phyloP scores from a whole-genome alignment of 1,139 yeast species.

The Candida sanyaensis region DNA sequence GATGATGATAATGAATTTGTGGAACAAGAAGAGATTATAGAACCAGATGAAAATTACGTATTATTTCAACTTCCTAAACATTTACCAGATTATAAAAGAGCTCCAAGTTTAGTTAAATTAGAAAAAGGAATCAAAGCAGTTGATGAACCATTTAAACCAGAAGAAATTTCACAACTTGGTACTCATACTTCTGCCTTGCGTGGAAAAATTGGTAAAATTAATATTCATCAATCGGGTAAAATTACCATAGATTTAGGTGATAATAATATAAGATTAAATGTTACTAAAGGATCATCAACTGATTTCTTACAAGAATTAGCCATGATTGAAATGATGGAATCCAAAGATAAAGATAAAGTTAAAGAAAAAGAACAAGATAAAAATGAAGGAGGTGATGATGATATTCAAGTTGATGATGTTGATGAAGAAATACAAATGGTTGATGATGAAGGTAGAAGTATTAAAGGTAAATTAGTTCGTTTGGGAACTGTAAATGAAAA shows the following conservation, averaged over 20 bases:
- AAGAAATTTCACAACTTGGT: conserved; percentile 11
- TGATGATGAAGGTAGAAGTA: conserved; percentile 41
- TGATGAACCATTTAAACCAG: conserved; percentile 8
- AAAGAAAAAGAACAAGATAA: conserved; percentile 18
- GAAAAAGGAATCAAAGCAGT: conserved; percentile 18
- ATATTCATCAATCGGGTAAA: conserved; percentile 81
- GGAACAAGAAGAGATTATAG: conserved; percentile 1
- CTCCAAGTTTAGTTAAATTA: conserved; percentile 13
- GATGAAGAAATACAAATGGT: conserved; percentile 29
- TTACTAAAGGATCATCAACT: conserved; percentile 71
- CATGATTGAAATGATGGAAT: conserved; percentile 41
- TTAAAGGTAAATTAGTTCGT: conserved; percentile 47
- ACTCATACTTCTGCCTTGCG: conserved; percentile 16
- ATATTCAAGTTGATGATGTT: conserved; percentile 14
- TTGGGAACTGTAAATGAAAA: conserved; percentile 66
- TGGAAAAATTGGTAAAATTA: conserved; percentile 72
- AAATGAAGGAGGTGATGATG: not conserved
- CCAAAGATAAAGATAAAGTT: conserved; percentile 16
- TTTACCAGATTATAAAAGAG: conserved; percentile 54
- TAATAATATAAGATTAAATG: conserved; percentile 61
- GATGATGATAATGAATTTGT: conserved; percentile 3
- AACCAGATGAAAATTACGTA: conserved; percentile 32
- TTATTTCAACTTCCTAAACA: conserved; percentile 73
- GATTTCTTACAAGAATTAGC: conserved; percentile 78
- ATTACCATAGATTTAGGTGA: conserved; percentile 69